Conservation (phyloP, 2,329 filamentous ascomycete genomes). For the Phialophora tarda region DNA sequence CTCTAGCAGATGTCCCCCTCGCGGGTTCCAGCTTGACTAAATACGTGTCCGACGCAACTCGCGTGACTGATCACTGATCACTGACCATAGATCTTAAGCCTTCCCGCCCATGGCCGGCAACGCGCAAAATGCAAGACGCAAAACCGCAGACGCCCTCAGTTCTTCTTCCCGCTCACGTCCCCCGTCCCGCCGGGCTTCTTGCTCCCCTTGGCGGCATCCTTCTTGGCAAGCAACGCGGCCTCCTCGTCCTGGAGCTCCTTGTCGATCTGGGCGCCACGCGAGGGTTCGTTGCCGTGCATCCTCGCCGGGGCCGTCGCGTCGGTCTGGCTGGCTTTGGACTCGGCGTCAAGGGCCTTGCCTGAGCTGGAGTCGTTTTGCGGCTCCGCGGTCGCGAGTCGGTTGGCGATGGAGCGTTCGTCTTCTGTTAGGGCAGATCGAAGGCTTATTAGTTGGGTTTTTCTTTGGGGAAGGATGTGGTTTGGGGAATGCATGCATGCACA, state of each 20-base stretch:
- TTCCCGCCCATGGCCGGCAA: no score
- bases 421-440: constrained; percentile 40
- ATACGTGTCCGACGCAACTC: not conserved
- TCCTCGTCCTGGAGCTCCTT: constrained; percentile 52
- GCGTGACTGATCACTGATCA: no score
- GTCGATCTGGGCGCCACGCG: constrained; percentile 55
- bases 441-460: not conserved
- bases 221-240: constrained; percentile 52
- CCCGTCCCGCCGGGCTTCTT: constrained; percentile 12
- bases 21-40: no score
- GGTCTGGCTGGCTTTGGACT: constrained; percentile 42
- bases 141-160: not conserved
- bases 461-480: no score
- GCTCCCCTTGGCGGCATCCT: constrained; percentile 42
- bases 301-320: constrained; percentile 51
- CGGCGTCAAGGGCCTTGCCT: constrained; percentile 36
- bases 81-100: not conserved
- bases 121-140: not conserved
- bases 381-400: constrained; percentile 47
- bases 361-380: constrained; percentile 35
- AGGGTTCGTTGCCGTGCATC: constrained; percentile 54
- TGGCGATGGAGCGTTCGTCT: constrained; percentile 54
- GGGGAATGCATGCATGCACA: not conserved
- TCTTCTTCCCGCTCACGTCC: not conserved
- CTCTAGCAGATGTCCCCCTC: no score